Base-by-base conservation (phyloP, 2,329 filamentous ascomycete genomes). In the Emericellopsis atlantica region DNA sequence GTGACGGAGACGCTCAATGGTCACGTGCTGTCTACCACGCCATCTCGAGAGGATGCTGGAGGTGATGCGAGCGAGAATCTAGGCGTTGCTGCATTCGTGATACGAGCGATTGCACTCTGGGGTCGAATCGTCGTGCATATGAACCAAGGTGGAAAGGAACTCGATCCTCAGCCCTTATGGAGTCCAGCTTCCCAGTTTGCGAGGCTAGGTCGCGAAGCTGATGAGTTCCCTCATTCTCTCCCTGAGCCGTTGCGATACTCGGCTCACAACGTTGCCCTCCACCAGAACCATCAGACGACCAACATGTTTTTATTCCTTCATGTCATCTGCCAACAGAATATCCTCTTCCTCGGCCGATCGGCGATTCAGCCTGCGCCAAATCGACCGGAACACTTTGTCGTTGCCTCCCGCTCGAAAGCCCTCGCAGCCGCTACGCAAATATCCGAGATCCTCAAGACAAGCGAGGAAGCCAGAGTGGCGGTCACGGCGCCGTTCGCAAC, bases 251-350 rank as follows among this genome's bases (percentile, higher is more conserved):
- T 96, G n/a, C 66, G 72, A 21, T 95, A 92, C 58, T 86, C 72
- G 5, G 60, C 72, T 9, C 86, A 94, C 49, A 96, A 95, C 52
- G 70, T 96, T 3, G 81, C 86, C 43, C 75, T 82, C 33, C 88
- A 96, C 56, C 80, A 81, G 24, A 88, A 84, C 4, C 86, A 93
- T 52, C 82, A 81, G 49, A 81, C 88, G 44, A 87, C 83, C 4
- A 93, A 93, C 53, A 90, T 95, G 52, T 95, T 94, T 53, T 65
- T 96, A 14, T 93, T 95, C 53, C 67, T 96, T 41, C 92, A 98
- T 58, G 84, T 96, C 44, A 76, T 87, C 24, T 79, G 88, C 48
- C 84, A 95, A 51, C 92, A 96, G 59, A 89, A 89, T 48, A 78
- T 86, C 33, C 70, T 96, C 3, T 95, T 95, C 56, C 74, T 95